These are phyloP conservation scores for Aspergillus oerlinghausenensis DNA, from an alignment of 2,329 filamentous ascomycete genomes.

Conservation along the genomic window DNA sequence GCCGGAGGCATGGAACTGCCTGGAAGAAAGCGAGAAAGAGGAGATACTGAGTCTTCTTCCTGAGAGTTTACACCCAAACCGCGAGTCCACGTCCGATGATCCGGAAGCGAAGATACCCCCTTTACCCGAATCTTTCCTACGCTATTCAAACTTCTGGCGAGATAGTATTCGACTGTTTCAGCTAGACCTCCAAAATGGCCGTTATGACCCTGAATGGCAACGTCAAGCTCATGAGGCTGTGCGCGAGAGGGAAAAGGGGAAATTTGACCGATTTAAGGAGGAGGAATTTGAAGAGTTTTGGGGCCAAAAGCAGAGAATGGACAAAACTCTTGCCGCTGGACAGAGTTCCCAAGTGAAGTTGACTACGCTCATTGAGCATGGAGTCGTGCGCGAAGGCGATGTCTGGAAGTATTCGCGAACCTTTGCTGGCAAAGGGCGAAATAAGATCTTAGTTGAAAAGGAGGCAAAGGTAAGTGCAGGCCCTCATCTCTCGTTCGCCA, in stretches of 20 bases:
- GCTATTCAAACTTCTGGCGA: conserved; percentile 47
- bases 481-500: background rate
- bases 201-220: conserved; percentile 55
- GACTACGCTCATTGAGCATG: conserved; percentile 30
- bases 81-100: conserved; percentile 24
- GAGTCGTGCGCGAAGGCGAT: conserved; percentile 36
- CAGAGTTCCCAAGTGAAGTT: conserved; percentile 40
- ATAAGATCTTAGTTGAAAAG: conserved; percentile 37
- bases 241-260: conserved; percentile 48
- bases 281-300: conserved; percentile 53
- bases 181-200: conserved; percentile 51
- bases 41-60: conserved; percentile 39
- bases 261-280: conserved; percentile 55
- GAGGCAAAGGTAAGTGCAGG: conserved; percentile 35
- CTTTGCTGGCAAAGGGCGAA: conserved; percentile 20
- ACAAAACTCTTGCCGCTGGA: conserved; percentile 32
- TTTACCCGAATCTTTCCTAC: conserved; percentile 38
- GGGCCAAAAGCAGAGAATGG: conserved; percentile 50
- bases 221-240: conserved; percentile 51
- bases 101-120: conserved; percentile 32
- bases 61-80: conserved; percentile 37
- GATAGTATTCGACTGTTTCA: conserved; percentile 53
- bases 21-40: conserved; percentile 39
- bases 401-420: conserved; percentile 36
- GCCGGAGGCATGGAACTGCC: conserved; percentile 38